Evolutionary conservation across 2,329 filamentous ascomycete species (phyloP).

Genomic region (Botrytis squamosa): DNA sequence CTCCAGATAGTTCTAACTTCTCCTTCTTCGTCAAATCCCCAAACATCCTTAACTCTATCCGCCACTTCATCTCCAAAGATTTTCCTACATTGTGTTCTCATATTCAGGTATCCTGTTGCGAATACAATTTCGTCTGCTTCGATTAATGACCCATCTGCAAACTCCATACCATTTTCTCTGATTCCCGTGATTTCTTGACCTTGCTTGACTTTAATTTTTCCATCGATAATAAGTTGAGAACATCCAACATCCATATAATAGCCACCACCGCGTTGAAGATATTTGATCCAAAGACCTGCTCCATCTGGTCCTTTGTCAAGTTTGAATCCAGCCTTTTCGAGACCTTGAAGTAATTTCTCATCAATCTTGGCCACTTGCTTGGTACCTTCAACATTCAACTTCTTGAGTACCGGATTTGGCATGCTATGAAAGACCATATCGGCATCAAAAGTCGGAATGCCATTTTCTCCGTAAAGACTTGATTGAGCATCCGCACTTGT

Average conservation of each 20-base stretch:
- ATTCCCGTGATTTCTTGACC: constrained; percentile 48
- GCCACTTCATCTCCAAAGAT: constrained; percentile 52
- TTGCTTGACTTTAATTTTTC: constrained; percentile 53
- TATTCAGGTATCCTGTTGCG: constrained; percentile 52
- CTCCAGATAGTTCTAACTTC: constrained; percentile 50
- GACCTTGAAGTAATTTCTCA: constrained; percentile 45
- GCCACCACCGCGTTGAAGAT: constrained; percentile 57
- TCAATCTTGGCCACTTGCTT: constrained; percentile 42
- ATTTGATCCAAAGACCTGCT: constrained; percentile 56
- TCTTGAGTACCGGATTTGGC: constrained; percentile 60
- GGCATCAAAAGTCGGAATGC: constrained; percentile 62
- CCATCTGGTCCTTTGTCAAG: constrained; percentile 56
- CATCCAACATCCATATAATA: constrained; percentile 58
- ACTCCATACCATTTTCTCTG: constrained; percentile 40
- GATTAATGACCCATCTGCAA: constrained; percentile 48
- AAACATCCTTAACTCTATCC: constrained; percentile 48
- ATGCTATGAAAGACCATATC: constrained; percentile 60
- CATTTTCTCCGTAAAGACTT: constrained; percentile 42
- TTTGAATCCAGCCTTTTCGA: constrained; percentile 57
- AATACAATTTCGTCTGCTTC: constrained; percentile 54
- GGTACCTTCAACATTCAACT: constrained; percentile 51
- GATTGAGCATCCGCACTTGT: constrained; percentile 45
- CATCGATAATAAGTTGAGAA: constrained; percentile 50
- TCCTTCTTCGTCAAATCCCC: constrained; percentile 50
- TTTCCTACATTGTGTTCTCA: constrained; percentile 50